Evolutionary conservation across 192 early-diverging fungal genomes (phyloP).

Genomic region (Coemansia sp.): DNA sequence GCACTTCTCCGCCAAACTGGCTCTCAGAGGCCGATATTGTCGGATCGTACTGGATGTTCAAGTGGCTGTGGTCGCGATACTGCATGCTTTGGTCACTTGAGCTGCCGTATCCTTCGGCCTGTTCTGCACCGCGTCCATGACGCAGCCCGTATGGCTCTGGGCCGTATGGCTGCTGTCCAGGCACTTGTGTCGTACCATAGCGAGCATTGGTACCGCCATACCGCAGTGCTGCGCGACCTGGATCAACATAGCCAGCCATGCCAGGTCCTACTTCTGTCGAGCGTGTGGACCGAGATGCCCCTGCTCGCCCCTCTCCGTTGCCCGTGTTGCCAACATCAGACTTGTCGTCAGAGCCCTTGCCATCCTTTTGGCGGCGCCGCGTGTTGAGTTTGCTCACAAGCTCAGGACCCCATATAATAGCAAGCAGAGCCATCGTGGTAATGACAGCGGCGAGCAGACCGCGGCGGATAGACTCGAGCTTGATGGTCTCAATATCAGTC

Average conservation of each 20-base stretch:
- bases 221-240: not conserved
- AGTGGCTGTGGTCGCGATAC: slow-evolving; percentile 48
- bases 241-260: not conserved
- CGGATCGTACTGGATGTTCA: slow-evolving; percentile 44
- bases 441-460: slow-evolving; percentile 57
- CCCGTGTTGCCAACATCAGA: not conserved
- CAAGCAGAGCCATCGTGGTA: slow-evolving; percentile 32
- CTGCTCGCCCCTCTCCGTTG: not conserved
- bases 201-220: not conserved
- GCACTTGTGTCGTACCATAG: too few relatives aligned
- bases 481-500: slow-evolving; percentile 85
- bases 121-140: not conserved
- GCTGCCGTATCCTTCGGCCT: not conserved
- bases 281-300: not conserved
- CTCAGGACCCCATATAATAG: slow-evolving; percentile 38
- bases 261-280: not conserved
- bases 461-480: slow-evolving; percentile 78
- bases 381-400: slow-evolving; percentile 13
- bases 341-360: not conserved
- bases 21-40: slow-evolving; percentile 18
- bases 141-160: not conserved
- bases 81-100: not conserved
- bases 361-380: not conserved
- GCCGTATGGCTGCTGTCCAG: not conserved
- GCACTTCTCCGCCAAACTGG: slow-evolving; percentile 9